Evolutionary conservation across 164 flowering plant species (phyloP).

Genomic region (Sedum album): DNA sequence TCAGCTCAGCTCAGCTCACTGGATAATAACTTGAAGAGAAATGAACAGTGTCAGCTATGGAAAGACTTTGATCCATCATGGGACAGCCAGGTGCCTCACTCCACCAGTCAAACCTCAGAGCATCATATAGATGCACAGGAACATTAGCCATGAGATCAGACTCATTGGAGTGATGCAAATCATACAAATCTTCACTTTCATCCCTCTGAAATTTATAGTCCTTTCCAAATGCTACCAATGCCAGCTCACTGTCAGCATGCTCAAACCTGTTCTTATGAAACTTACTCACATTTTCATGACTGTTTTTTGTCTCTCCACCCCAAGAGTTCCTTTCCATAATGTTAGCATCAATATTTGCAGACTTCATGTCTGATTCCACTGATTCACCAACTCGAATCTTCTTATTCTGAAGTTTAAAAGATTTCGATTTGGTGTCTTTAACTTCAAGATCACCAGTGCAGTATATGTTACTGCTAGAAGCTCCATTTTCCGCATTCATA

Average conservation of each 20-base stretch:
- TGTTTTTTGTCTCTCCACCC: conserved; percentile 32
- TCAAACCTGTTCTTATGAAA: background rate
- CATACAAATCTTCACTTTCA: conserved; percentile 30
- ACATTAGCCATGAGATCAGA: conserved; percentile 27
- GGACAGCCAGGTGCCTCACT: conserved; percentile 42
- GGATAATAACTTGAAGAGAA: conserved; percentile 2
- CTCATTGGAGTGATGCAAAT: conserved; percentile 24
- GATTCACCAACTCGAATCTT: background rate
- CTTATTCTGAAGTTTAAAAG: conserved; percentile 20
- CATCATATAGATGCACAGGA: conserved; percentile 34
- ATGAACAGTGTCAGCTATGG: conserved; percentile 21
- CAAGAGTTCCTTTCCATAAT: conserved; percentile 27
- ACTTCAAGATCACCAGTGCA: conserved; percentile 25
- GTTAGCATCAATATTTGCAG: conserved; percentile 23
- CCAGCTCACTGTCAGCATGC: background rate
- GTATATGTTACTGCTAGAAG: conserved; percentile 20
- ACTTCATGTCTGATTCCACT: conserved; percentile 18
- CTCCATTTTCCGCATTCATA: conserved; percentile 21
- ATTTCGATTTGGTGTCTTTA: conserved; percentile 24
- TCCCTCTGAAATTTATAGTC: background rate
- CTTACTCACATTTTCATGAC: conserved; percentile 26
- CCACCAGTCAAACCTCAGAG: conserved; percentile 32
- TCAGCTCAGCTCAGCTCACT: conserved; percentile 1
- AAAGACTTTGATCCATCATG: conserved; percentile 48
- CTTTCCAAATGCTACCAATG: conserved; percentile 7